Conservation (phyloP, 768 basidiomycete genomes). For the Mycena haematopus region DNA sequence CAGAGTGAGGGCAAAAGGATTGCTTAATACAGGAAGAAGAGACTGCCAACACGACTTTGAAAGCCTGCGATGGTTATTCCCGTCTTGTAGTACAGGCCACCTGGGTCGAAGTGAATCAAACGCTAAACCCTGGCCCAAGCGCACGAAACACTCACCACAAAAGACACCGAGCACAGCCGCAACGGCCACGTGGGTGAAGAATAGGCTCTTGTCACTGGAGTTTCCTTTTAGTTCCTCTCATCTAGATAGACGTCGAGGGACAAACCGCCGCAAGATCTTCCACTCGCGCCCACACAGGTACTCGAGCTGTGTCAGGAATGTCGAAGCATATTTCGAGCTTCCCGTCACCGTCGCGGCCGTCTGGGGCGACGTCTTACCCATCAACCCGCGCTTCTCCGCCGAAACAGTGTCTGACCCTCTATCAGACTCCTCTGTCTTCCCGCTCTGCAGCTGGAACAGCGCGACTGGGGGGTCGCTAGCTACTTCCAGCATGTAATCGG, state of each 20-base stretch:
- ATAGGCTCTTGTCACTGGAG: slow-evolving; percentile 79
- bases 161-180: slow-evolving; percentile 83
- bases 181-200: slow-evolving; percentile 78
- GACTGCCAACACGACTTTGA: slow-evolving; percentile 89
- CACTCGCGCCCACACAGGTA: slow-evolving; percentile 84
- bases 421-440: neutral
- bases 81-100: slow-evolving; percentile 87
- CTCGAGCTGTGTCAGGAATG: slow-evolving; percentile 89
- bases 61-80: slow-evolving; percentile 87
- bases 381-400: slow-evolving; percentile 20
- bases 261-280: slow-evolving; percentile 76
- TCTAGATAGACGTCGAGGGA: neutral
- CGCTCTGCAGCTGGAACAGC: slow-evolving; percentile 45
- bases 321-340: slow-evolving; percentile 61
- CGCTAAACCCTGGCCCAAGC: neutral
- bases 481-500: slow-evolving; percentile 90
- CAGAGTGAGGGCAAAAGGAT: slow-evolving; percentile 11
- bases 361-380: slow-evolving; percentile 4
- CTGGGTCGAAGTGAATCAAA: slow-evolving; percentile 40
- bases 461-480: slow-evolving; percentile 68
- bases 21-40: slow-evolving; percentile 87
- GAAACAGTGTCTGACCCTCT: slow-evolving; percentile 7
- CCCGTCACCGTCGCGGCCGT: slow-evolving; percentile 17
- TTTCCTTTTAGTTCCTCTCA: neutral
- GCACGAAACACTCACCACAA: slow-evolving; percentile 61